Evolutionary conservation across 73 alveolate genomes (phyloP).

Genomic region (Paramecium sexaurelia): DNA sequence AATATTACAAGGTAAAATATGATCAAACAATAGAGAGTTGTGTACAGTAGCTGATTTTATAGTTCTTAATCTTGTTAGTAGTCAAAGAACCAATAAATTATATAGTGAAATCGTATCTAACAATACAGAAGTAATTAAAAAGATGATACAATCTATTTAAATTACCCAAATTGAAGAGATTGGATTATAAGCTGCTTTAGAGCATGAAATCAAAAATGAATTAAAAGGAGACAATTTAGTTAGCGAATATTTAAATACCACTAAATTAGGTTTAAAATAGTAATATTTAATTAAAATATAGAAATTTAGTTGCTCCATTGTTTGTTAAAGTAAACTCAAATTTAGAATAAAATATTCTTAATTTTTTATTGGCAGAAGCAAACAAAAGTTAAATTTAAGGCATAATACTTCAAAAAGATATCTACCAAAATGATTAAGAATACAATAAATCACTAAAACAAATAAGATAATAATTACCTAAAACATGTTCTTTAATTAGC

Average conservation of each 20-base stretch:
- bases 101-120: neutral
- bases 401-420: neutral
- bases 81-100: neutral
- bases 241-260: neutral
- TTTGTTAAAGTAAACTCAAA: neutral
- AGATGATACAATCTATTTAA: neutral
- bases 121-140: neutral
- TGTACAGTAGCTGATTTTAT: constrained; percentile 15
- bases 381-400: neutral
- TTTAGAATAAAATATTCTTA: neutral
- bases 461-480: neutral
- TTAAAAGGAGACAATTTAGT: neutral
- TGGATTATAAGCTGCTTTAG: neutral
- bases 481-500: neutral
- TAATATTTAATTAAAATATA: neutral
- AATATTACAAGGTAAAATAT: neutral
- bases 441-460: neutral
- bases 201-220: neutral
- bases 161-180: constrained; percentile 9
- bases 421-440: neutral
- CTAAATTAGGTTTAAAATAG: neutral
- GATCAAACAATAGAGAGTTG: neutral
- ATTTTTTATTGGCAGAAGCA: neutral
- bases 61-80: neutral
- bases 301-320: neutral